A percentile compares a stretch with the other conserved stretches of the same genome.
phyloP scores from a whole-genome alignment of 805 yeast genomes.

The Torulaspora maleeae region DNA sequence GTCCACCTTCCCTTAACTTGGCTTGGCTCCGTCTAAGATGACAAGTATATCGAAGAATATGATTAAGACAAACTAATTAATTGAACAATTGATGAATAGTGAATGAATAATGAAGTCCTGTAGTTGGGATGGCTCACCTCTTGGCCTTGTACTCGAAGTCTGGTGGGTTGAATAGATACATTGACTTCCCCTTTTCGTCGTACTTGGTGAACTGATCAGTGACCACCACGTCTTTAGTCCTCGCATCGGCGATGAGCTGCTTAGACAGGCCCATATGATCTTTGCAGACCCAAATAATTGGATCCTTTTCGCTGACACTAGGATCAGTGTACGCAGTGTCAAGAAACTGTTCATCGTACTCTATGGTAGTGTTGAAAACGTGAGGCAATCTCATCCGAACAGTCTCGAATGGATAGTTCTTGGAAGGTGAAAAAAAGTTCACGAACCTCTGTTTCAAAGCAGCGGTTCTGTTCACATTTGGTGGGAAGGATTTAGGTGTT shows the following conservation, averaged over 20 bases:
- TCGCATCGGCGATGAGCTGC: slow-evolving; percentile 51
- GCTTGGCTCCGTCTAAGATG: too few relatives aligned
- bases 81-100: background rate
- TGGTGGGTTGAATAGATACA: slow-evolving; percentile 65
- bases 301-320: slow-evolving; percentile 34
- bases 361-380: slow-evolving; percentile 33
- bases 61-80: background rate
- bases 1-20: background rate
- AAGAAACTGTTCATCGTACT: slow-evolving; percentile 32
- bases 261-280: slow-evolving; percentile 66
- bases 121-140: slow-evolving; percentile 8
- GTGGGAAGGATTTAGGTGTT: slow-evolving; percentile 27
- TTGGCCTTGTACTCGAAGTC: slow-evolving; percentile 44
- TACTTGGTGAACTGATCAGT: slow-evolving; percentile 53
- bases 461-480: slow-evolving; percentile 18
- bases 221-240: slow-evolving; percentile 49
- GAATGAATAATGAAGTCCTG: background rate
- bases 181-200: slow-evolving; percentile 53
- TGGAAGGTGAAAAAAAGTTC: slow-evolving; percentile 46
- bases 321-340: slow-evolving; percentile 34
- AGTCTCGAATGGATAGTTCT: slow-evolving; percentile 42
- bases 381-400: slow-evolving; percentile 40
- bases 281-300: slow-evolving; percentile 65
- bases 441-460: slow-evolving; percentile 19
- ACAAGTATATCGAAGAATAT: background rate